These are phyloP conservation scores for Tetrahymena borealis DNA, from an alignment of 73 alveolate genomes.

Conservation along the genomic window DNA sequence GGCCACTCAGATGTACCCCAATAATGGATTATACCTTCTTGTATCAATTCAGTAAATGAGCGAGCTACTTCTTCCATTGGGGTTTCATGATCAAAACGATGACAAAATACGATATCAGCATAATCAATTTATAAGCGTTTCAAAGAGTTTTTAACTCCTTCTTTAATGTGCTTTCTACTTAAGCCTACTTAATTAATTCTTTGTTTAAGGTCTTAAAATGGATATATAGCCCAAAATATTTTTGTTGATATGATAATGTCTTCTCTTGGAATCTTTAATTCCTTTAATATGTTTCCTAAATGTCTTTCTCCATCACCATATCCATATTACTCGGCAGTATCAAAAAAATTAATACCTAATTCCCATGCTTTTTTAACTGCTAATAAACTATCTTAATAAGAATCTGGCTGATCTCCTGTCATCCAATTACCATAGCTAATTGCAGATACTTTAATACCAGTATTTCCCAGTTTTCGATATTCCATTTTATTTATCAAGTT, in stretches of 20 bases:
- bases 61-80: slow-evolving; percentile 85
- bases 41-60: slow-evolving; percentile 74
- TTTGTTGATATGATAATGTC: slow-evolving; percentile 80
- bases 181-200: no score
- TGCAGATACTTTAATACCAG: slow-evolving; percentile 49
- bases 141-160: slow-evolving; percentile 69
- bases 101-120: slow-evolving; percentile 84
- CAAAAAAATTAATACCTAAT: background rate
- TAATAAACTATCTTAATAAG: background rate
- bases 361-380: background rate
- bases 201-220: no score
- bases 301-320: slow-evolving; percentile 62
- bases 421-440: slow-evolving; percentile 32
- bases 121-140: slow-evolving; percentile 67
- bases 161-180: slow-evolving; percentile 77
- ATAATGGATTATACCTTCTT: slow-evolving; percentile 82
- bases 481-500: no score
- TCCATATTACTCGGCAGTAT: no score
- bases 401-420: background rate
- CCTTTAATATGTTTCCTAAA: slow-evolving; percentile 49
- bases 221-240: no score
- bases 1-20: slow-evolving; percentile 98
- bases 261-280: slow-evolving; percentile 35
- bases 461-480: slow-evolving; percentile 56
- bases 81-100: slow-evolving; percentile 74